Conservation (phyloP, 208 protist genomes). For the Trypanosoma platydactyli region DNA sequence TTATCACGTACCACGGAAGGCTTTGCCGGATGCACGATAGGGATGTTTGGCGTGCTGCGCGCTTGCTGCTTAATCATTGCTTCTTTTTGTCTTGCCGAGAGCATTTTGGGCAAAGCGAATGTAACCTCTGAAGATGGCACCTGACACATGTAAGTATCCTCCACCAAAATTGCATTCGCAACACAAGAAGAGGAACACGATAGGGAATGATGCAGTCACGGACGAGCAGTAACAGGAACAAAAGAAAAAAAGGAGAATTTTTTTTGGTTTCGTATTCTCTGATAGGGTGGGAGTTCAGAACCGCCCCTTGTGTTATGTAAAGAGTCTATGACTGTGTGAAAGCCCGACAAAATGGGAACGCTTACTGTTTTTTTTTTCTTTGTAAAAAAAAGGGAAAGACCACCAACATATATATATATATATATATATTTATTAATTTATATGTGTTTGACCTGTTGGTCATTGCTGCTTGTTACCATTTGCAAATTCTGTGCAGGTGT, state of each 20-base stretch:
- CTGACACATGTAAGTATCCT: too few species aligned
- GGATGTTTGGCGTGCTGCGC: slow-evolving; percentile 45
- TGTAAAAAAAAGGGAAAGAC: too few species aligned
- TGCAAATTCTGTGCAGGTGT: neutral
- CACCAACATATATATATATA: slow-evolving; percentile 2
- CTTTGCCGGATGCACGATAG: slow-evolving; percentile 46
- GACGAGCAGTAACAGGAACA: neutral
- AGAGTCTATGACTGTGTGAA: too few species aligned
- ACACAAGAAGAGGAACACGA: neutral
- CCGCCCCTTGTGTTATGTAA: neutral
- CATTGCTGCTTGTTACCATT: slow-evolving; percentile 6
- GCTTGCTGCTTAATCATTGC: slow-evolving; percentile 59
- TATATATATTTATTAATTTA: slow-evolving; percentile 9
- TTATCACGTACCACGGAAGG: slow-evolving; percentile 41
- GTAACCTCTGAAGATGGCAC: neutral
- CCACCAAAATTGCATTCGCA: neutral
- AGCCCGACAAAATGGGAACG: too few species aligned
- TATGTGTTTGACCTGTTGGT: slow-evolving; percentile 1
- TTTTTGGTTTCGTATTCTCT: slow-evolving; percentile 1
- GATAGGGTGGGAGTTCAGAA: neutral
- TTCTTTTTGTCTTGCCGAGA: slow-evolving; percentile 71
- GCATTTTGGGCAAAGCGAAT: slow-evolving; percentile 22
- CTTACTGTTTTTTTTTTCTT: too few species aligned
- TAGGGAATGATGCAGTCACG: neutral
- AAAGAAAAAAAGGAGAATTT: slow-evolving; percentile 2